Conservation (phyloP, 257 asterid species). For the Petunia secreta region DNA sequence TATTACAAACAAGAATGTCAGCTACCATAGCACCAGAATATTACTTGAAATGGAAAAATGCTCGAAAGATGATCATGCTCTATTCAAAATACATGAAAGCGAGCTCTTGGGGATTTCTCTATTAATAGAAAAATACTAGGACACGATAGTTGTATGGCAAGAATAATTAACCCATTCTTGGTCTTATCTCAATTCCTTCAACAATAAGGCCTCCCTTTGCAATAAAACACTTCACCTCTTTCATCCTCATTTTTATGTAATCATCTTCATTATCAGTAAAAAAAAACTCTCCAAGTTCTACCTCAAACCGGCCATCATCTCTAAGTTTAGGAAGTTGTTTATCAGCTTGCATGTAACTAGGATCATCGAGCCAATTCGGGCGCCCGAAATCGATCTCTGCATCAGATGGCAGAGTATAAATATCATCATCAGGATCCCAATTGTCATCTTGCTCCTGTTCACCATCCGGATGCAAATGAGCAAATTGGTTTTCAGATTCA, state of each 20-base stretch:
- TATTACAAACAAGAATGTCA: background rate
- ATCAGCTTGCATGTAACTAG: too few relatives aligned
- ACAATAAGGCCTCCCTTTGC: background rate
- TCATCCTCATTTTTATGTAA: background rate
- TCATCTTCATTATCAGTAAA: background rate
- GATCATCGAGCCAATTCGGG: background rate
- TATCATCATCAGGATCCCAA: too few relatives aligned
- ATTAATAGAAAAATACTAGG: too few relatives aligned
- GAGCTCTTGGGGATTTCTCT: too few relatives aligned
- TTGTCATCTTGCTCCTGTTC: background rate
- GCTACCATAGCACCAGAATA: background rate
- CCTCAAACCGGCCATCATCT: background rate
- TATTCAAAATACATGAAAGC: background rate
- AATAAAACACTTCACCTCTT: background rate
- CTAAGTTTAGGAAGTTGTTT: background rate
- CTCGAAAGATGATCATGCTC: too few relatives aligned
- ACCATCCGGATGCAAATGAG: background rate
- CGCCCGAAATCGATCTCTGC: too few relatives aligned
- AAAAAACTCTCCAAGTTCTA: background rate
- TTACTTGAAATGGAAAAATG: background rate
- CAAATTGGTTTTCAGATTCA: background rate
- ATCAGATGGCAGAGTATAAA: background rate
- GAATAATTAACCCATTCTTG: background rate
- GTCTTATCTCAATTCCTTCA: constrained; percentile 8
- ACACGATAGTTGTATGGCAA: background rate